Evolutionary conservation across 331 rosid species (phyloP).

Genomic region (Pyracantha coccinea): DNA sequence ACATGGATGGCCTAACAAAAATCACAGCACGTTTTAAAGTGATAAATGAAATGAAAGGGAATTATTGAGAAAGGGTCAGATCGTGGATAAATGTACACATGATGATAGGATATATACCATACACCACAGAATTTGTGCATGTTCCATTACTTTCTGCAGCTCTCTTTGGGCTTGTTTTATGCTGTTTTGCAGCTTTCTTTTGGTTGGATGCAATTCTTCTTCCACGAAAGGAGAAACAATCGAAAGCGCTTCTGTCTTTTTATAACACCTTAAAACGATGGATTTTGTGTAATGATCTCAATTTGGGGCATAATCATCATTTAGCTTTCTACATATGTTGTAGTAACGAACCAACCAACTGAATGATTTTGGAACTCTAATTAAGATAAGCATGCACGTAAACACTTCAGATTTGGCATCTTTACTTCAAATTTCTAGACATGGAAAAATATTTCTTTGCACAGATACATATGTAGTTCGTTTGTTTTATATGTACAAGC

Average conservation of each 20-base stretch:
- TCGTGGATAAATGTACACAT: neutral
- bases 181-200: conserved; percentile 2
- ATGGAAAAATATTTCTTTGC: neutral
- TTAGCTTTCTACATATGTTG: neutral
- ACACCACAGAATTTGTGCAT: neutral
- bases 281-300: neutral
- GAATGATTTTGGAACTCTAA: neutral
- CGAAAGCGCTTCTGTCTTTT: neutral
- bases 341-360: neutral
- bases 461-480: neutral
- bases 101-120: neutral
- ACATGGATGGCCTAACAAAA: neutral
- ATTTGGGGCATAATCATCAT: neutral
- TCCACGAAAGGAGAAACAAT: neutral
- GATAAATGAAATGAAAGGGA: neutral
- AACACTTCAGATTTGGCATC: too few species aligned
- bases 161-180: conserved; percentile 4
- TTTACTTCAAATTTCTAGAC: neutral
- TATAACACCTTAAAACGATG: neutral
- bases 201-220: neutral
- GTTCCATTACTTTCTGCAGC: conserved; percentile 5
- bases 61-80: neutral
- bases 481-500: neutral
- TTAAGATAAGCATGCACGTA: neutral
- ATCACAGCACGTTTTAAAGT: neutral